Base-by-base conservation (phyloP, 2,329 filamentous ascomycete species). In the Thermothelomyces thermophilus region DNA sequence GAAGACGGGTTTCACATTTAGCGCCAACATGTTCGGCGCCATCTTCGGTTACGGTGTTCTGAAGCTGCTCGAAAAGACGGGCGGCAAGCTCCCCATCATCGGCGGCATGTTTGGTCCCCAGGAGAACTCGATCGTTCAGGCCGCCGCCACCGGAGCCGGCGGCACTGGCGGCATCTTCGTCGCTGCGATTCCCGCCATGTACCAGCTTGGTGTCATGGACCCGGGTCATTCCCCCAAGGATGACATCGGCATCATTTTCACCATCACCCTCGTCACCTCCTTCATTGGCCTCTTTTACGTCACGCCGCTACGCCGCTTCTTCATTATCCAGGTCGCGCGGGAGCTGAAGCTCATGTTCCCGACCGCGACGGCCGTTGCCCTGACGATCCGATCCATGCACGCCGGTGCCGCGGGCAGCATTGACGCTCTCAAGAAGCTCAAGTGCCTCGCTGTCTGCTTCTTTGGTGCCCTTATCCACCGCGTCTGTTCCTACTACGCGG, bases 371-470 rank as follows among this genome's bases (percentile, higher is more conserved):
- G 78, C 79, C 9, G 77, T 77, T 10, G 77, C 77, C 24, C 69
- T 80, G 60, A 80, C 78, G 1, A 81, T 82, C 54, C 73, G 75
- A 26, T 73, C 72, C 39, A 80, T 82, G 76, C 79, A 82, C 60
- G 69, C 73, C 46, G 74, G 75, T 31, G 70, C 72, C 1, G 71
- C 68, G 28, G 77, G 74, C 24, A 72, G 71, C 45, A 54, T 62
- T 2, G 71, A 76, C 31, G 77, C 76, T 33, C 73, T 76, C 58
- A 70, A 70, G 63, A 80, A 79, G 68, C 75, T 78, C 58, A 76
- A 72, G 58, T 76, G 73, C 34, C 67, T 81, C 34, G 63, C 64
- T 2, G 63, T 70, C 49, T 69, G 77, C 2, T 82, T 82, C 61
- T 51, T 62, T 11, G 62, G 56, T 35, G 72, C 77, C 2, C 63